Evolutionary conservation across 2,329 filamentous ascomycete genomes (phyloP), one percentile per base, ranked within the genome.

Genomic region (Emericellopsis cladophorae): DNA sequence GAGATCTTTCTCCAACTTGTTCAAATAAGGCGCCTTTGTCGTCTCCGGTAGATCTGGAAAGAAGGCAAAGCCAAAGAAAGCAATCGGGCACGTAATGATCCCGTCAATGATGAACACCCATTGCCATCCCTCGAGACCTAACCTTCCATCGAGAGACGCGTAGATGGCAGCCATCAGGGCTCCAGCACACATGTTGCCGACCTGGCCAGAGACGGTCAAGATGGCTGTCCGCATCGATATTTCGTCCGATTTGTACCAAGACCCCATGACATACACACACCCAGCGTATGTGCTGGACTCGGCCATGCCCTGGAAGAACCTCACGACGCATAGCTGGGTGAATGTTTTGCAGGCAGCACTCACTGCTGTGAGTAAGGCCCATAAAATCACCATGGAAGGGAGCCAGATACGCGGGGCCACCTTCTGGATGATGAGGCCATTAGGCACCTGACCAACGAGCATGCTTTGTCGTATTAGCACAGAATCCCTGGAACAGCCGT

Each of bases 191-290:
- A 79, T 72, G 0, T 65, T 73, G 0, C 74, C 74, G 0, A 70
- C 68, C 3, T 76, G 63, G 0, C 72, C 74, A 5, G 70, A 70
- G 2, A 68, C 65, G 5, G 70, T 75, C 49, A 79, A 79, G 14
- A 80, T 66, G 9, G 71, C 74, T 2, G 65, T 70, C 1, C 76
- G 64, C 49, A 79, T 79, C 0, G 71, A 70, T 0, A 80, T 66
- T 44, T 79, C 75, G 9, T 62, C 58, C 0, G 64, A 61, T 1
- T 50, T 78, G 12, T 78, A 79, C 74, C 74, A 78, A 0, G 67
- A 55, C 0, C 60, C 59, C 2, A 62, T 55, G 41, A 60, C 51
- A 40, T 62, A 62, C 16, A 61, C 56, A 14, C 44, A 52, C 2
- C 55, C 54, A 0, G 51, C 47, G 7, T 55, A 57, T 0, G 53